Conservation (phyloP, 2,329 filamentous ascomycete species). For the Aspergillus pseudotamarii region DNA sequence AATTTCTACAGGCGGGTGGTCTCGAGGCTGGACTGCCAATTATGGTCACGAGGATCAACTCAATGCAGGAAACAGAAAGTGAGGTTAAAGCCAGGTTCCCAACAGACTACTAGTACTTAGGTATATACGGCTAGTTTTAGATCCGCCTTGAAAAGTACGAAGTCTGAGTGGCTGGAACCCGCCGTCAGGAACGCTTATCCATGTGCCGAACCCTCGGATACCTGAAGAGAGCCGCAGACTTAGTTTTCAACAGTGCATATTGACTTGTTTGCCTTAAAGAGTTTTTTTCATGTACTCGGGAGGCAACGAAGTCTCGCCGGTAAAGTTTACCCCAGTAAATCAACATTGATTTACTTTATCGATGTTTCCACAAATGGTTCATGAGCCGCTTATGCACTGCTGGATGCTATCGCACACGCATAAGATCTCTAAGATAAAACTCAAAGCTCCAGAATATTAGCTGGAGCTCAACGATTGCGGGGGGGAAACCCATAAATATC, state of each 20-base stretch:
- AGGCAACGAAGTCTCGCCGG: neutral
- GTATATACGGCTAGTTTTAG: neutral
- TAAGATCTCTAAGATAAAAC: neutral
- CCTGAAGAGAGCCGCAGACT: slow-evolving; percentile 1
- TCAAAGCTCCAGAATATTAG: slow-evolving; percentile 1
- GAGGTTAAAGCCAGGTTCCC: neutral
- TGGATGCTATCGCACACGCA: neutral
- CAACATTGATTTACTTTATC: neutral
- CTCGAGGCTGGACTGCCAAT: neutral
- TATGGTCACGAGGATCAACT: neutral
- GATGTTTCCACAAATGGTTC: neutral
- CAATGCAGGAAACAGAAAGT: neutral
- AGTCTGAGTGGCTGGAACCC: slow-evolving; percentile 10
- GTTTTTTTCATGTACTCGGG: neutral
- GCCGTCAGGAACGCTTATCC: slow-evolving; percentile 12
- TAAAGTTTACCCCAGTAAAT: neutral
- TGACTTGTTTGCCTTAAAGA: neutral
- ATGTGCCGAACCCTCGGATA: slow-evolving; percentile 5
- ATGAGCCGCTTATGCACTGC: neutral
- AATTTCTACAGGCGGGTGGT: neutral
- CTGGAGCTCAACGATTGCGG: slow-evolving; percentile 1
- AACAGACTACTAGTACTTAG: too few relatives aligned
- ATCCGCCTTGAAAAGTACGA: neutral
- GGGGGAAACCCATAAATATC: neutral
- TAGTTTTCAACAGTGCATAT: neutral